These are phyloP conservation scores for Eragrostis tef DNA, from an alignment of 202 grass and related monocot species.

Conservation along the genomic window DNA sequence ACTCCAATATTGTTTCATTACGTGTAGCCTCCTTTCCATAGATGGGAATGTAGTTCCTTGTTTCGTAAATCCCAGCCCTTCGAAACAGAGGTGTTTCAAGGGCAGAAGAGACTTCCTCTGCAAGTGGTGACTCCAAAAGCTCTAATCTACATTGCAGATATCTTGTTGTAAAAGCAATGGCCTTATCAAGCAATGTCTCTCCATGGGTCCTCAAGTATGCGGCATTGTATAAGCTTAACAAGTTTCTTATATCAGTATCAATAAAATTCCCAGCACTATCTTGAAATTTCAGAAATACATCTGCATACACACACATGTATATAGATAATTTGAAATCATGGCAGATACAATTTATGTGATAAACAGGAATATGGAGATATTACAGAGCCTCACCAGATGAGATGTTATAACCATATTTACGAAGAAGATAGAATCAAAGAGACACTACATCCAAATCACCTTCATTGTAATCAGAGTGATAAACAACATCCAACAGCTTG, in stretches of 20 bases:
- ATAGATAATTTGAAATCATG: not conserved
- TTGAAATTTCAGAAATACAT: slow-evolving; percentile 61
- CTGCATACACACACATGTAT: slow-evolving; percentile 28
- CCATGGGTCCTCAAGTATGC: slow-evolving; percentile 40
- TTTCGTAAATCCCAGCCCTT: slow-evolving; percentile 28
- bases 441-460: too few relatives aligned
- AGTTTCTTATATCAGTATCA: slow-evolving; percentile 43
- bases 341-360: not conserved
- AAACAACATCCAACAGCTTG: too few relatives aligned
- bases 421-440: too few relatives aligned
- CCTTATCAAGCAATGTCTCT: slow-evolving; percentile 54
- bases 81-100: slow-evolving; percentile 20
- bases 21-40: slow-evolving; percentile 39
- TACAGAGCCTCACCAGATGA: too few relatives aligned
- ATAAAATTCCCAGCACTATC: slow-evolving; percentile 43
- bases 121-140: slow-evolving; percentile 13
- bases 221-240: slow-evolving; percentile 66
- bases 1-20: slow-evolving; percentile 47
- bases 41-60: slow-evolving; percentile 48
- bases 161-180: slow-evolving; percentile 39
- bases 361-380: not conserved
- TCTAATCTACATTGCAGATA: slow-evolving; percentile 3
- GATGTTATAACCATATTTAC: too few relatives aligned
- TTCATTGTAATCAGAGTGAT: too few relatives aligned
- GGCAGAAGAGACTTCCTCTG: slow-evolving; percentile 14